Evolutionary conservation across 129 eudicot species (phyloP).

Genomic region (Smallanthus sonchifolius): DNA sequence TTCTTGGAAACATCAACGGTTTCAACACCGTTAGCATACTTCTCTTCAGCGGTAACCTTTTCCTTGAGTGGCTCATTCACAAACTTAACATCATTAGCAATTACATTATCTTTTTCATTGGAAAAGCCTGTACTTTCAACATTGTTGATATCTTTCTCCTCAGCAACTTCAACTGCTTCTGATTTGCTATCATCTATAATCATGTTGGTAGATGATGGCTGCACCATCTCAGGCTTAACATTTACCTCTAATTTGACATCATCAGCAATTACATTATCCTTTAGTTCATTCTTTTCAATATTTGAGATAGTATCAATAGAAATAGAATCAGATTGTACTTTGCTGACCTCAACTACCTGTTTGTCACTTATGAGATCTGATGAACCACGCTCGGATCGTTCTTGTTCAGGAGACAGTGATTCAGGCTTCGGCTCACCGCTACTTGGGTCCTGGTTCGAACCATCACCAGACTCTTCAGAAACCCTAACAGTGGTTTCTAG

Average conservation of each 20-base stretch:
- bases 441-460: slow-evolving; percentile 29
- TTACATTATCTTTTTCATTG: slow-evolving; percentile 42
- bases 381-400: slow-evolving; percentile 26
- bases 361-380: slow-evolving; percentile 38
- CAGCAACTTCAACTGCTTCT: slow-evolving; percentile 51
- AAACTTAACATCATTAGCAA: not conserved
- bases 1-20: slow-evolving; percentile 37
- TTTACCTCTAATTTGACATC: slow-evolving; percentile 79
- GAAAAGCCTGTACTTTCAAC: slow-evolving; percentile 27
- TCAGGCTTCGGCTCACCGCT: slow-evolving; percentile 33
- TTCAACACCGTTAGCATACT: slow-evolving; percentile 25
- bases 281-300: slow-evolving; percentile 71
- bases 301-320: slow-evolving; percentile 68
- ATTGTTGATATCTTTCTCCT: slow-evolving; percentile 31
- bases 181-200: slow-evolving; percentile 34
- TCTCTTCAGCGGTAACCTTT: slow-evolving; percentile 38
- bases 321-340: slow-evolving; percentile 75
- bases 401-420: slow-evolving; percentile 18
- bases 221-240: slow-evolving; percentile 63
- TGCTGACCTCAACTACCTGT: slow-evolving; percentile 93
- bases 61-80: slow-evolving; percentile 40
- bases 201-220: slow-evolving; percentile 39
- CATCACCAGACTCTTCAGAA: slow-evolving; percentile 21
- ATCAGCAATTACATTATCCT: slow-evolving; percentile 78
- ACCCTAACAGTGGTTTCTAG: slow-evolving; percentile 35